A percentile compares a stretch with the other conserved stretches of the same genome.
Evolutionary conservation across 164 flowering plant genomes (phyloP).

Genomic region (Umbilicus rupestris): DNA sequence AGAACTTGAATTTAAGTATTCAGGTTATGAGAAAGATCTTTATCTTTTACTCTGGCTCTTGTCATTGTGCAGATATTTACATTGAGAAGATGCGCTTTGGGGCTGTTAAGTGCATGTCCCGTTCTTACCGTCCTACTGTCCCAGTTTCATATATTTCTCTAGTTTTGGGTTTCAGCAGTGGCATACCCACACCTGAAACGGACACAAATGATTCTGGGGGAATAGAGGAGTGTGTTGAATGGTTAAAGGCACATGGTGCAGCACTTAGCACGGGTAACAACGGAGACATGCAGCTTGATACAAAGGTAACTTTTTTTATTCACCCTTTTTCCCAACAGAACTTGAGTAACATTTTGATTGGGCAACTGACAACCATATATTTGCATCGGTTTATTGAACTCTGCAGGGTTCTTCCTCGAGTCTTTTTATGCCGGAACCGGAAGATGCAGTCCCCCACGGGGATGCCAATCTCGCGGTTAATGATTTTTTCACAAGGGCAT

Average conservation of each 20-base stretch:
- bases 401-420: slow-evolving; percentile 63
- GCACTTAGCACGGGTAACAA: slow-evolving; percentile 43
- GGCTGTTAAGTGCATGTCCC: slow-evolving; percentile 82
- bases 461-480: slow-evolving; percentile 90
- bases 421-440: slow-evolving; percentile 91
- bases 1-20: background rate
- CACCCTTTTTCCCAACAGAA: background rate
- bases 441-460: slow-evolving; percentile 96
- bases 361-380: background rate
- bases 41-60: background rate
- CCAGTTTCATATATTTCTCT: slow-evolving; percentile 70
- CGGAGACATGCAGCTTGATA: slow-evolving; percentile 68
- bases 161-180: slow-evolving; percentile 58
- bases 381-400: background rate
- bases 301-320: slow-evolving; percentile 48
- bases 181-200: slow-evolving; percentile 23
- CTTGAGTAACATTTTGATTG: background rate
- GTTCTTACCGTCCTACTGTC: slow-evolving; percentile 82
- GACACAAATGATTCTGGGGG: slow-evolving; percentile 47
- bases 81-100: slow-evolving; percentile 89
- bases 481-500: slow-evolving; percentile 72
- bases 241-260: slow-evolving; percentile 95
- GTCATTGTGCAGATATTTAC: slow-evolving; percentile 54
- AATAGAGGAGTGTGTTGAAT: slow-evolving; percentile 76
- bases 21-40: background rate